These are phyloP conservation scores for Leucogyrophana mollusca DNA, from an alignment of 768 basidiomycete species.

Conservation along the genomic window DNA sequence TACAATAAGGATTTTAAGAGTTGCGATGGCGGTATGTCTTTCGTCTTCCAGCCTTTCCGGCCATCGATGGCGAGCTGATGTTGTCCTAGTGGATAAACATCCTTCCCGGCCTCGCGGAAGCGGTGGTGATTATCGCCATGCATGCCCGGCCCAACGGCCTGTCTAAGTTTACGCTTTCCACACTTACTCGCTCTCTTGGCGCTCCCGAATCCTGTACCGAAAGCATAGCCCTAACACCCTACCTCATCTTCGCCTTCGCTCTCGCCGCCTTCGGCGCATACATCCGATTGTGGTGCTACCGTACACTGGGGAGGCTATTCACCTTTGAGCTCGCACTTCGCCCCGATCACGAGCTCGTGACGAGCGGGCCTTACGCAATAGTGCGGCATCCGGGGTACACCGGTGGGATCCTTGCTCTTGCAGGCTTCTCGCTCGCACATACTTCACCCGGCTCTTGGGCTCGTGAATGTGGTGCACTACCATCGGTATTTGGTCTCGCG, in stretches of 20 bases:
- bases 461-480: neutral
- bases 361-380: constrained; percentile 36
- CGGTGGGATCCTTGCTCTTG: neutral
- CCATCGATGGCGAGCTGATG: neutral
- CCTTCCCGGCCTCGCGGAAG: neutral
- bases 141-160: neutral
- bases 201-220: neutral
- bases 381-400: constrained; percentile 39
- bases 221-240: constrained; percentile 18
- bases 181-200: neutral
- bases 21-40: neutral
- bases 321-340: constrained; percentile 40
- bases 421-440: neutral
- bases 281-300: constrained; percentile 35
- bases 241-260: constrained; percentile 23
- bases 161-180: neutral
- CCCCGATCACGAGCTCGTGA: constrained; percentile 35
- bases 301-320: constrained; percentile 33
- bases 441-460: neutral
- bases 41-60: neutral
- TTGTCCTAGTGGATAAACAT: neutral
- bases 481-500: neutral
- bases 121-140: neutral
- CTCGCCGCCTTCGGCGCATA: constrained; percentile 19
- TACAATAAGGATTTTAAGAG: neutral